Evolutionary conservation across 2,329 filamentous ascomycete genomes (phyloP).

Genomic region (Cryphonectria radicalis): DNA sequence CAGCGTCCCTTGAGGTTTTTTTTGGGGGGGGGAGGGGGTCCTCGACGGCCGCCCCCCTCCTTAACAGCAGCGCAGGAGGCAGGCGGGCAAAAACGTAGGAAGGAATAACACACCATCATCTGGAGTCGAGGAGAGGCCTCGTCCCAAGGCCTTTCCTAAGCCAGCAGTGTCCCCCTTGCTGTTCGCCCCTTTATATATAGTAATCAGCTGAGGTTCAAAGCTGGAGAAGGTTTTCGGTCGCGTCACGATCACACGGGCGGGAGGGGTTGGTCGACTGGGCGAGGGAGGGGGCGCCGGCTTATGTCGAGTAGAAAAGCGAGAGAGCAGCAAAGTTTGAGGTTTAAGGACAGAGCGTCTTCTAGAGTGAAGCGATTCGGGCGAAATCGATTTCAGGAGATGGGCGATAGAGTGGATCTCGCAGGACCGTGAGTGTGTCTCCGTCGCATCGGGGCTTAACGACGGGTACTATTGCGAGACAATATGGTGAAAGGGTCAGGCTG

Average conservation of each 20-base stretch:
- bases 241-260: conserved; percentile 19
- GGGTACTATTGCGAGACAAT: conserved; percentile 19
- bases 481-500: conserved; percentile 7
- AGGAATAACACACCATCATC: conserved; percentile 56
- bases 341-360: conserved; percentile 1
- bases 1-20: background rate
- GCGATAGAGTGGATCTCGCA: conserved; percentile 29
- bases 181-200: conserved; percentile 24
- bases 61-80: background rate
- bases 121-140: conserved; percentile 45
- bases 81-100: background rate
- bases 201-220: conserved; percentile 19
- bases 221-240: conserved; percentile 15
- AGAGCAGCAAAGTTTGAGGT: conserved; percentile 8
- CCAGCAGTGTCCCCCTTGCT: conserved; percentile 37
- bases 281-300: conserved; percentile 14
- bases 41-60: background rate
- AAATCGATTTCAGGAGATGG: conserved; percentile 28
- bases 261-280: conserved; percentile 22
- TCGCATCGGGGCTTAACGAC: conserved; percentile 24
- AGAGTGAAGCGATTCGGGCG: conserved; percentile 20
- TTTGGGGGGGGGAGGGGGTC: background rate
- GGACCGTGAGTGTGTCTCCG: conserved; percentile 27
- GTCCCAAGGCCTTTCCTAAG: conserved; percentile 34
- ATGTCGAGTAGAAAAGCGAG: conserved; percentile 20